A percentile compares a stretch with the other conserved stretches of the same genome.
These are phyloP conservation scores for Pinus tabuliformis DNA, from an alignment of 75 land plant genomes.

Conservation along the genomic window DNA sequence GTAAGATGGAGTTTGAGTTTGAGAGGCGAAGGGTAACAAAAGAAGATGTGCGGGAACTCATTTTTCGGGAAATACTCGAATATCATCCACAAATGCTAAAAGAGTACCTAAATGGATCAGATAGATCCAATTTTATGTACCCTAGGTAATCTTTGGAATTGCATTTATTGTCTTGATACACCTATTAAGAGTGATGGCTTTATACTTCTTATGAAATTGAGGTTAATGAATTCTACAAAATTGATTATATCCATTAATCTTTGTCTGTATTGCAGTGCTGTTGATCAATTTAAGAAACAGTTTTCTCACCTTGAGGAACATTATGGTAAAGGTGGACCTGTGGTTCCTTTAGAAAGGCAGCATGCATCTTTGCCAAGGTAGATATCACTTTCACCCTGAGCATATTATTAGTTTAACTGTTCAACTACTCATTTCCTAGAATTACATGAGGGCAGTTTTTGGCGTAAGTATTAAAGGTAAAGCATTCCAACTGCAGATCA, in stretches of 20 bases:
- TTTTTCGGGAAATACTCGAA: constrained; percentile 82
- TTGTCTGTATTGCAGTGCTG: constrained; percentile 46
- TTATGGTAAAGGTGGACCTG: constrained; percentile 59
- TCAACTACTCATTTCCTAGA: background rate
- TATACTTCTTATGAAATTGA: background rate
- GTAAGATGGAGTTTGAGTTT: constrained; percentile 90
- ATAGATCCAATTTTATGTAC: constrained; percentile 72
- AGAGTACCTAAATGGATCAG: constrained; percentile 76
- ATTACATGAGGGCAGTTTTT: background rate
- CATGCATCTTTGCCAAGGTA: constrained; percentile 90
- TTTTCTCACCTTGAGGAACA: constrained; percentile 84
- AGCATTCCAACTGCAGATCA: constrained; percentile 29
- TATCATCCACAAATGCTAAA: constrained; percentile 87
- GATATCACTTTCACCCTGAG: background rate
- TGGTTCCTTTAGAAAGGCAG: constrained; percentile 70
- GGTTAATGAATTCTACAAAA: background rate
- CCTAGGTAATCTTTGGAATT: constrained; percentile 58
- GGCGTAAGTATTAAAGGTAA: too few species aligned
- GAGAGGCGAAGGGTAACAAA: constrained; percentile 74
- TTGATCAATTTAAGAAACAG: constrained; percentile 80
- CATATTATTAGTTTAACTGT: background rate
- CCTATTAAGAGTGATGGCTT: background rate
- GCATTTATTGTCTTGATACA: background rate
- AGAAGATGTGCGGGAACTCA: constrained; percentile 78
- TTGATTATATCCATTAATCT: background rate